These are phyloP conservation scores for Peronospora destructor DNA, from an alignment of 352 stramenopile genomes.

Conservation along the genomic window DNA sequence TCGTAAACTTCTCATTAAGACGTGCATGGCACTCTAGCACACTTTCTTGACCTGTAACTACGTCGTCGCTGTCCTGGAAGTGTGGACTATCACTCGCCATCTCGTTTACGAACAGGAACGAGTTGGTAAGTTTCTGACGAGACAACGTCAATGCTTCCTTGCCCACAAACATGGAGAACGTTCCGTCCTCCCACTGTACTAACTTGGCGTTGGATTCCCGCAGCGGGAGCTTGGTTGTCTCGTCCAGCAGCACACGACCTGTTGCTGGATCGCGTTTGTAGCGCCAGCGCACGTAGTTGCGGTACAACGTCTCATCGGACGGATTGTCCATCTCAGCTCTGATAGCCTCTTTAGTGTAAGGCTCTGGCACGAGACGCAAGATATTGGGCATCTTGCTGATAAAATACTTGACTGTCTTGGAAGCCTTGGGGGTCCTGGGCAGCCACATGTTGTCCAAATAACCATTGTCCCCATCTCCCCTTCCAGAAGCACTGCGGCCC, in stretches of 20 bases:
- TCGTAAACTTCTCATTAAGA: conserved; percentile 80
- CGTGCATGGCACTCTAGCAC: conserved; percentile 80
- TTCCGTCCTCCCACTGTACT: conserved; percentile 83
- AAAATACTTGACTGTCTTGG: conserved; percentile 54
- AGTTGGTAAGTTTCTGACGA: conserved; percentile 82
- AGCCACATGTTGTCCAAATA: conserved; percentile 62
- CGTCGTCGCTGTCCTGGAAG: conserved; percentile 57
- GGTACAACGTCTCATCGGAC: conserved; percentile 79
- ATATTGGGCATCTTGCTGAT: conserved; percentile 85
- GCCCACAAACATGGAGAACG: conserved; percentile 81
- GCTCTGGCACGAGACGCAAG: conserved; percentile 65
- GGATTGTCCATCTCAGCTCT: conserved; percentile 75
- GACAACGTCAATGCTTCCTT: conserved; percentile 76
- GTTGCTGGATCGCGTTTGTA: conserved; percentile 54
- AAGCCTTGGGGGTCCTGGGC: conserved; percentile 63
- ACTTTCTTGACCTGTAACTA: conserved; percentile 58
- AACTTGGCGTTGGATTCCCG: conserved; percentile 78
- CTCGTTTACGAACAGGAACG: conserved; percentile 81
- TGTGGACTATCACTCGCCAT: conserved; percentile 56
- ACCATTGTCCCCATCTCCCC: conserved; percentile 28
- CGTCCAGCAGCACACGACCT: conserved; percentile 59
- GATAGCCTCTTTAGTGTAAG: conserved; percentile 72
- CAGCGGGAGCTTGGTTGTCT: conserved; percentile 44
- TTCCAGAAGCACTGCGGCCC: conserved; percentile 18
- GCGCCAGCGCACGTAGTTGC: conserved; percentile 83